Conservation (phyloP, 805 yeast genomes). For the Nakazawaea ernobii region DNA sequence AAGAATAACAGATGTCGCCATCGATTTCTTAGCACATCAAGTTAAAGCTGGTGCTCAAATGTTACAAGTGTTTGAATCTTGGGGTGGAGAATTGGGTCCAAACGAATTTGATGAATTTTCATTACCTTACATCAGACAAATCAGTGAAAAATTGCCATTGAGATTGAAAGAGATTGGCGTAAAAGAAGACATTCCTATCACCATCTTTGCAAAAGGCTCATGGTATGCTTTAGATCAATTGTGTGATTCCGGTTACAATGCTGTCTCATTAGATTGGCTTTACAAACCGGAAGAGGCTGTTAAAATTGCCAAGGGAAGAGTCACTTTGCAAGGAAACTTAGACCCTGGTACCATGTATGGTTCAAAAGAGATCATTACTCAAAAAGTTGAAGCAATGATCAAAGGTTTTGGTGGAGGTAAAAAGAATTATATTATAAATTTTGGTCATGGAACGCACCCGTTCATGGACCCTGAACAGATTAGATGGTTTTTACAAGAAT, state of each 20-base stretch:
- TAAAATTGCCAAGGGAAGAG: conserved; percentile 64
- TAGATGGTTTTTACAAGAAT: conserved; percentile 78
- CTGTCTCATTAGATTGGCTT: conserved; percentile 91
- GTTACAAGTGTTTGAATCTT: conserved; percentile 93
- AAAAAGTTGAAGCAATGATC: conserved; percentile 84
- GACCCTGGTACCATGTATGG: conserved; percentile 97
- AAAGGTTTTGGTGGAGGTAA: conserved; percentile 92
- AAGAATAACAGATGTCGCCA: conserved; percentile 78
- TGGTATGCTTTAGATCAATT: conserved; percentile 92
- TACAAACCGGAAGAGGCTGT: conserved; percentile 84
- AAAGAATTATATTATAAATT: conserved; percentile 84
- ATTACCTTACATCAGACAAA: conserved; percentile 80
- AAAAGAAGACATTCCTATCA: conserved; percentile 70
- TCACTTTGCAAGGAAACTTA: conserved; percentile 86
- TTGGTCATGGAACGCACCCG: conserved; percentile 98
- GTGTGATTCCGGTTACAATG: conserved; percentile 75
- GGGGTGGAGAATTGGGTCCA: conserved; percentile 97
- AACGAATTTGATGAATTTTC: conserved; percentile 83
- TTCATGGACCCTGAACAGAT: conserved; percentile 93
- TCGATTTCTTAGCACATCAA: conserved; percentile 90
- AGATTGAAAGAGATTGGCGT: conserved; percentile 71
- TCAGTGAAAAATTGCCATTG: conserved; percentile 58
- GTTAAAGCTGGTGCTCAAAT: conserved; percentile 98
- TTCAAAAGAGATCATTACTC: conserved; percentile 68
- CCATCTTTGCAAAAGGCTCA: conserved; percentile 92